Percentiles rank a stretch among this genome's conserved stretches.
Conservation (phyloP, 2,329 filamentous ascomycete species). For the Colletotrichum camelliae region DNA sequence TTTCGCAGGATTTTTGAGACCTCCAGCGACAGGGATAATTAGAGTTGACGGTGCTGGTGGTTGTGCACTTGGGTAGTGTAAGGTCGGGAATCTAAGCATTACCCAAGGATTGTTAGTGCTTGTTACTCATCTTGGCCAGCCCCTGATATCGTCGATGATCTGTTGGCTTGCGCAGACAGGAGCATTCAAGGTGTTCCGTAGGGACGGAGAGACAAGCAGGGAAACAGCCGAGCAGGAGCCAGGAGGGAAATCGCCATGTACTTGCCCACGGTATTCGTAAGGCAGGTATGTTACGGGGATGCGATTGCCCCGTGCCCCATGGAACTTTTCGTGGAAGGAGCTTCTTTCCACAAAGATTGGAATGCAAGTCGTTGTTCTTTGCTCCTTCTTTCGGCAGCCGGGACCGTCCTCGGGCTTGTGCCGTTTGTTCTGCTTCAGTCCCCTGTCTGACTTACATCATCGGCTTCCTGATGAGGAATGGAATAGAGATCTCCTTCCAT, state of each 20-base stretch:
- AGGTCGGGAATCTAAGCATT: background rate
- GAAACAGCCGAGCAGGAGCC: background rate
- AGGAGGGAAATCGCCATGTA: background rate
- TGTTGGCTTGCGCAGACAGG: background rate
- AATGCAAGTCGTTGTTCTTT: constrained; percentile 2
- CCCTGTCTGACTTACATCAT: background rate
- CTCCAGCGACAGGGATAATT: constrained; percentile 22
- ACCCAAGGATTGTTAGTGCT: background rate
- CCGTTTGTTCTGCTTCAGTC: background rate
- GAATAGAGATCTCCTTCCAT: background rate
- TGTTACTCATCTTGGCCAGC: background rate
- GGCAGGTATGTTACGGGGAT: background rate
- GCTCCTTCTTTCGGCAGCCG: background rate
- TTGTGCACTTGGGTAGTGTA: background rate
- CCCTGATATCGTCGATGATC: background rate
- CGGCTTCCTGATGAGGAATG: background rate
- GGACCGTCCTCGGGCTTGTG: background rate
- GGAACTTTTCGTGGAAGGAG: background rate
- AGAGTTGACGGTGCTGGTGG: constrained; percentile 7
- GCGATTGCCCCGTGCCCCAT: background rate
- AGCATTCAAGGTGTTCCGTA: background rate
- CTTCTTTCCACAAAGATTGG: background rate
- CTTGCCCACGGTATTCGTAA: background rate
- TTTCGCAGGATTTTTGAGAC: constrained; percentile 37
- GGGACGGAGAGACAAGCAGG: background rate